phyloP scores from a whole-genome alignment of 164 flowering plant genomes.

The Magnolia sinica region DNA sequence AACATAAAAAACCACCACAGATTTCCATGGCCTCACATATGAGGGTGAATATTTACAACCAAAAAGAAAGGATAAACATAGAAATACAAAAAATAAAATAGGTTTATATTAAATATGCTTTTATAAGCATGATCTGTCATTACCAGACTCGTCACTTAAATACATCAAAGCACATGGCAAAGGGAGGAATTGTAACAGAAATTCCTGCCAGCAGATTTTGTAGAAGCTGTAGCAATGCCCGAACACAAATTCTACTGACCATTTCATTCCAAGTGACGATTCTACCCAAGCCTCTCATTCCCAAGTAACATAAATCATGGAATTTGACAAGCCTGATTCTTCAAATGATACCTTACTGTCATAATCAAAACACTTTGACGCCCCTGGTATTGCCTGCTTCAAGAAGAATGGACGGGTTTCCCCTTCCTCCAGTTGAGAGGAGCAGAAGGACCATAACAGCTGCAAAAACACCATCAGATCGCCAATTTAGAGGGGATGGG shows the following conservation, averaged over 20 bases:
- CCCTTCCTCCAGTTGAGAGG: constrained; percentile 54
- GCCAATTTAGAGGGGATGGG: no score
- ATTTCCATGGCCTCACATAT: not conserved
- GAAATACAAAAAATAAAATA: no score
- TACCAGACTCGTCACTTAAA: not conserved
- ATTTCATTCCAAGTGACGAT: not conserved
- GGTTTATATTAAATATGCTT: not conserved
- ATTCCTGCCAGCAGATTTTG: not conserved
- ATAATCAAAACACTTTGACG: constrained; percentile 64
- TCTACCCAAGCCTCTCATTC: constrained; percentile 34
- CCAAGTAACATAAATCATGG: constrained; percentile 87
- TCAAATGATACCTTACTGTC: constrained; percentile 52
- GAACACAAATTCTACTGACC: not conserved
- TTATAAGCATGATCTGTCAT: not conserved
- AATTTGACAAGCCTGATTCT: constrained; percentile 81
- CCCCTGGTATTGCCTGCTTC: constrained; percentile 85
- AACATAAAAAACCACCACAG: not conserved
- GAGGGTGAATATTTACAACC: not conserved
- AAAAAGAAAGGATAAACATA: not conserved
- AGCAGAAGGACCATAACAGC: constrained; percentile 96
- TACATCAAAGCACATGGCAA: not conserved
- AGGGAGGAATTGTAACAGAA: not conserved
- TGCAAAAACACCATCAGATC: constrained; percentile 28
- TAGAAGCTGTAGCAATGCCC: not conserved
- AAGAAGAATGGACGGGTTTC: constrained; percentile 54